Percentiles rank a stretch among this genome's conserved stretches.
Conservation (phyloP, 192 early-diverging fungal genomes). For the Coemansia sp. region DNA sequence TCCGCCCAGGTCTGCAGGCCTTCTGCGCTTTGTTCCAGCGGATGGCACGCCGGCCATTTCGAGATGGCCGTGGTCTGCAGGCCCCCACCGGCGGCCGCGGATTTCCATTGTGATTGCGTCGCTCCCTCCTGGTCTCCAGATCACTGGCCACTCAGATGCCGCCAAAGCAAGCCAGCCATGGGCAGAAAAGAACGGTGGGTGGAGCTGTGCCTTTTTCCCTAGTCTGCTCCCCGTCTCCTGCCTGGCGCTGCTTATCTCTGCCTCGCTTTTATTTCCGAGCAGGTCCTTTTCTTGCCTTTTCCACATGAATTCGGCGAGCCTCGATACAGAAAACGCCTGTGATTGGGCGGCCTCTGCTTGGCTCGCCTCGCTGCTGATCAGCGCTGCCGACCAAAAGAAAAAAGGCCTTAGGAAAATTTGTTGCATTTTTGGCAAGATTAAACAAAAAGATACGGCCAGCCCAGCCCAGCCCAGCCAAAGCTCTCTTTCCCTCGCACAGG, state of each 20-base stretch:
- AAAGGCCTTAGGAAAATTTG: background rate
- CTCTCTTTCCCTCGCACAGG: background rate
- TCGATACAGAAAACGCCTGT: background rate
- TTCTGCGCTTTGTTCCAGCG: background rate
- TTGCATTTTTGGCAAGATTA: background rate
- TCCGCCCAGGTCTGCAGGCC: no score
- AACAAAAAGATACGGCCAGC: background rate
- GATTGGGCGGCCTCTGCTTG: background rate
- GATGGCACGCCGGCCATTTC: no score
- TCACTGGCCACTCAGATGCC: constrained; percentile 3
- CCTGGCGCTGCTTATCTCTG: no score
- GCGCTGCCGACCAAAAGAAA: background rate
- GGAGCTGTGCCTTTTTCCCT: no score
- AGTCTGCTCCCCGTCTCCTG: no score
- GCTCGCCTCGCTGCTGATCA: background rate
- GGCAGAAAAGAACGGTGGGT: no score
- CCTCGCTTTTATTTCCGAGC: background rate
- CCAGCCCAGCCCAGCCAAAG: no score
- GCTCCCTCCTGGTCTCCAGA: constrained; percentile 7
- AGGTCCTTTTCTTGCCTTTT: background rate
- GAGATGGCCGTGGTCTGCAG: background rate
- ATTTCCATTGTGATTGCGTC: background rate
- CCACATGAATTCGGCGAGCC: background rate
- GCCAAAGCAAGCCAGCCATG: background rate
- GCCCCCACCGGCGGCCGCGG: background rate